phyloP scores from a whole-genome alignment of 2,329 filamentous ascomycete genomes.

The Ceratocystis papillata region DNA sequence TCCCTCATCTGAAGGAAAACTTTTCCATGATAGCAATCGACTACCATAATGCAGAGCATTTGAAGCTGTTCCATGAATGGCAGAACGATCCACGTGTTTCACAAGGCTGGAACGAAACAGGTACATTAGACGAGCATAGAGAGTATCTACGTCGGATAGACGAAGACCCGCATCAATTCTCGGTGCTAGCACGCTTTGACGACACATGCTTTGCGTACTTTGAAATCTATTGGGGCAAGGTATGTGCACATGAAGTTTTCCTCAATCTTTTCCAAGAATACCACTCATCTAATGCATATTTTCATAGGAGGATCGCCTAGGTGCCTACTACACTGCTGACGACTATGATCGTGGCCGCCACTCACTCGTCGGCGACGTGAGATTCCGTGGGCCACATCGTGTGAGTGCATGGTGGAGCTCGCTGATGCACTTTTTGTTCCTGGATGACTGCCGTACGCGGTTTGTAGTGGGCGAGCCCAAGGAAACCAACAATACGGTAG shows the following conservation, averaged over 20 bases:
- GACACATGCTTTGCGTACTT: conserved; percentile 65
- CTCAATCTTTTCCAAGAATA: neutral
- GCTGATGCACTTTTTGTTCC: conserved; percentile 52
- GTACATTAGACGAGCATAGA: conserved; percentile 62
- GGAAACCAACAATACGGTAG: conserved; percentile 55
- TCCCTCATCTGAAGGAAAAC: conserved; percentile 62
- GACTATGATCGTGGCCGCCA: conserved; percentile 50
- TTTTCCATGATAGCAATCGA: conserved; percentile 70
- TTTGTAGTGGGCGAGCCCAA: conserved; percentile 59
- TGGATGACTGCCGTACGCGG: conserved; percentile 49
- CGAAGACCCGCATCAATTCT: conserved; percentile 60
- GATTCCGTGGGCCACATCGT: conserved; percentile 49
- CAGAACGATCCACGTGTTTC: conserved; percentile 76
- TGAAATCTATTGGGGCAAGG: conserved; percentile 67
- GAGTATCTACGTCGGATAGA: conserved; percentile 59
- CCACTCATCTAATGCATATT: conserved; percentile 6
- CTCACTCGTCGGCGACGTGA: conserved; percentile 48
- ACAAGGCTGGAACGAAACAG: conserved; percentile 69
- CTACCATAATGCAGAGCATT: conserved; percentile 51
- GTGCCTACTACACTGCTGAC: conserved; percentile 44
- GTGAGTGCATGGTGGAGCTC: conserved; percentile 52
- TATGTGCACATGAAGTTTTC: conserved; percentile 27
- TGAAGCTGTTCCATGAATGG: conserved; percentile 65
- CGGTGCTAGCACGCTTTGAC: conserved; percentile 60
- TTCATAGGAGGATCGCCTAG: conserved; percentile 43